Evolutionary conservation across 306 rosid genomes (phyloP), one percentile per base, ranked within the genome.

Genomic region (Quercus robur): DNA sequence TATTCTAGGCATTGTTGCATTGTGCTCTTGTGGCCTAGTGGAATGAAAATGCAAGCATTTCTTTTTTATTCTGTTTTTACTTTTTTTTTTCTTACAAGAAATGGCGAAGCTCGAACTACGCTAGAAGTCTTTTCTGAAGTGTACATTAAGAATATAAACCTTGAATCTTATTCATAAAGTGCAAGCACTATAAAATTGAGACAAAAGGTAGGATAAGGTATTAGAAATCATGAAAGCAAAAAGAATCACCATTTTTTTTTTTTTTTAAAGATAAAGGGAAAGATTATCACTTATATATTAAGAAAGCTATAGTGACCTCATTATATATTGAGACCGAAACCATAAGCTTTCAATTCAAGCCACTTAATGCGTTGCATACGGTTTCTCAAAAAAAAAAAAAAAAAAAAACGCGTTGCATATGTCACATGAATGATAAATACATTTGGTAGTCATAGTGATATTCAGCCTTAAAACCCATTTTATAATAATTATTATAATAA

Each of bases 81-180:
- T 17, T 9, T 31, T 71, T 58, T 58, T 59, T 13, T 20, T 8
- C 30, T 17, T 31, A 30, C 23, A 6, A 64, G 70, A 30, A 31
- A 64, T 10, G 33, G 70, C 4, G n/a, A 64, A 17, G 18, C 70
- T 6, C 20, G 6, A 11, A 25, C 17, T 61, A 25, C 17, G 13
- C 30, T 25, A 12, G 54, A 49, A 49, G 74, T 74, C 68, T 46
- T 12, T 68, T 61, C 17, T 3, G 28, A 70, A 17, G 25, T n/a
- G 62, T 33, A 19, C 56, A 35, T 56, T 31, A 30, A 64, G 70
- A n/a, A 52, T 49, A 9, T 79, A 63, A 38, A 64, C 70, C 23
- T 44, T 57, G 75, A 72, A 72, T 80, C 77, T 46, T 76, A 81
- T 72, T 19, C 74, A 13, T 46, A 73, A 84, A 80, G 87, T 58